Conservation (phyloP, 1,284 basidiomycete species). For the Malassezia equina region DNA sequence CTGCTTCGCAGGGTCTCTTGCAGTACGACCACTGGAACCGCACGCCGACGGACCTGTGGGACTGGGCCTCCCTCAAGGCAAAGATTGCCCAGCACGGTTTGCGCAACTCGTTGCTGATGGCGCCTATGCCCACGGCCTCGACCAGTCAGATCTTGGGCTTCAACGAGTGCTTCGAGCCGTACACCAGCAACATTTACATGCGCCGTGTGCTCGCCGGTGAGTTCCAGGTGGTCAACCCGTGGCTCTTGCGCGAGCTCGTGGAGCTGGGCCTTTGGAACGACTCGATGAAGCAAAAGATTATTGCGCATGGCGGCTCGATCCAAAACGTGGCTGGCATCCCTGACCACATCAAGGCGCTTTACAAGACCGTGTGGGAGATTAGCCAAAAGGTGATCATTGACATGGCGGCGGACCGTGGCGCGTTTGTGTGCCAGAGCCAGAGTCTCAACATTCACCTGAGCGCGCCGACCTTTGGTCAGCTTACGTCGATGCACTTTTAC, state of each 20-base stretch:
- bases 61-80: conserved; percentile 79
- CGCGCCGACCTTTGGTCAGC: conserved; percentile 80
- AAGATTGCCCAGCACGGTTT: conserved; percentile 78
- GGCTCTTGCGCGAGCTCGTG: conserved; percentile 92
- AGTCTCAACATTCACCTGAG: conserved; percentile 83
- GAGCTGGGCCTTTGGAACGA: conserved; percentile 93
- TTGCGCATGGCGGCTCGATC: conserved; percentile 86
- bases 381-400: conserved; percentile 96
- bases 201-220: conserved; percentile 98
- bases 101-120: conserved; percentile 83
- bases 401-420: conserved; percentile 92
- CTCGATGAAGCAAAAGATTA: conserved; percentile 98
- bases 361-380: conserved; percentile 99
- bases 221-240: conserved; percentile 98
- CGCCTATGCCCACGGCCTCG: conserved; percentile 97
- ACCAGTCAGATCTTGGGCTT: conserved; percentile 96
- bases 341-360: conserved; percentile 62
- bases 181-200: conserved; percentile 95
- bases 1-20: conserved; percentile 74
- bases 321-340: conserved; percentile 53
- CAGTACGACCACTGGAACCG: conserved; percentile 95
- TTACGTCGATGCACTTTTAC: conserved; percentile 92
- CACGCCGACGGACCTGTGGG: conserved; percentile 85
- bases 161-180: conserved; percentile 97
- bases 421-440: conserved; percentile 84